A percentile compares a stretch with the other conserved stretches of the same genome.
phyloP scores from a whole-genome alignment of 2,329 filamentous ascomycete genomes.

The Fusarium domesticum region DNA sequence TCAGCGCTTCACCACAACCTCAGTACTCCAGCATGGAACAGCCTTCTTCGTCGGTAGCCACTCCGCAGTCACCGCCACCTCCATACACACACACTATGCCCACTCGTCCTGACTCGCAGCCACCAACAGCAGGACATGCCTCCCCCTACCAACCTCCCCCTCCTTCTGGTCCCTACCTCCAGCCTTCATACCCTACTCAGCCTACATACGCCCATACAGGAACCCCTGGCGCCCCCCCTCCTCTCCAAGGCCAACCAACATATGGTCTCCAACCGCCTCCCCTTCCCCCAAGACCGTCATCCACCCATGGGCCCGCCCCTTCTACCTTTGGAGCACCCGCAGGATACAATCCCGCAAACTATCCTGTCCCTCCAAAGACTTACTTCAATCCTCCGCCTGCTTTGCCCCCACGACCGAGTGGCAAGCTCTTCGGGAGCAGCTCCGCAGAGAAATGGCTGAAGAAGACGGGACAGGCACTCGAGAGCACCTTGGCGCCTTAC shows the following conservation, averaged over 20 bases:
- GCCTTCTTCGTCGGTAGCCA: slow-evolving; percentile 2
- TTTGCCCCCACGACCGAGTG: slow-evolving; percentile 18
- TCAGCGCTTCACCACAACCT: slow-evolving; percentile 4
- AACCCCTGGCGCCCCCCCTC: slow-evolving; percentile 2
- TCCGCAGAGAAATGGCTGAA: slow-evolving; percentile 36
- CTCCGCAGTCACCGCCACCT: slow-evolving; percentile 24
- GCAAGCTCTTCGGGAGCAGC: slow-evolving; percentile 33
- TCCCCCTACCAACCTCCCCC: slow-evolving; percentile 14
- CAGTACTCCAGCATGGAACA: slow-evolving; percentile 13
- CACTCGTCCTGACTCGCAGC: slow-evolving; percentile 12
- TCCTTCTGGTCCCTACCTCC: slow-evolving; percentile 12
- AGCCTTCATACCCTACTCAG: slow-evolving; percentile 23
- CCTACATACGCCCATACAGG: slow-evolving; percentile 18
- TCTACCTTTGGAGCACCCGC: slow-evolving; percentile 21
- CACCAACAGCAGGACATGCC: slow-evolving; percentile 10
- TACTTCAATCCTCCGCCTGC: slow-evolving; percentile 28
- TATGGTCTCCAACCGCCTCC: slow-evolving; percentile 23
- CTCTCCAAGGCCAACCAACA: slow-evolving; percentile 8
- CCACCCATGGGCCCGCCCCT: slow-evolving; percentile 16
- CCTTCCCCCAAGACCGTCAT: slow-evolving; percentile 29
- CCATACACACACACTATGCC: slow-evolving; percentile 20
- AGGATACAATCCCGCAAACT: slow-evolving; percentile 26
- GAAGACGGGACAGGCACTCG: slow-evolving; percentile 36
- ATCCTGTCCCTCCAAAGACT: slow-evolving; percentile 34
- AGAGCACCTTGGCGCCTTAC: slow-evolving; percentile 33